Base-by-base conservation (phyloP, 352 stramenopile species). In the Phytophthora quininea region DNA sequence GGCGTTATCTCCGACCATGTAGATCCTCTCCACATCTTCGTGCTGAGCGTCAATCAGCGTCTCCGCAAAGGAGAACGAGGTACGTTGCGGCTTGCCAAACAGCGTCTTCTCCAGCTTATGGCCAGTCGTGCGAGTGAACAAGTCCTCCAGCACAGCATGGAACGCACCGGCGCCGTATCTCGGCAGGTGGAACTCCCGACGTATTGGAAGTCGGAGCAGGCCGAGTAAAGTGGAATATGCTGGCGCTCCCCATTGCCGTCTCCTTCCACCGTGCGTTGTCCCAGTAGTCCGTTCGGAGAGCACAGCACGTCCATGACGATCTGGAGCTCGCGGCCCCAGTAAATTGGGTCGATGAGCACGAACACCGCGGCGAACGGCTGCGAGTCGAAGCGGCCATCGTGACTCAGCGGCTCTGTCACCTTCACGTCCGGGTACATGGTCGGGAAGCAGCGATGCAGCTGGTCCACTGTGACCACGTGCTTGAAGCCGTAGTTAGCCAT, bases 1-100 rank as follows among this genome's bases (percentile, higher is more conserved):
- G 1, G 88, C 86, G 69, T 96, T 96, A 71, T 96, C 88, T 48
- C 88, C 88, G 29, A 96, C 77, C 88, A 96, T 96, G 76, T 96
- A 96, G 59, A 96, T 88, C 40, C 78, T 72, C 50, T 91, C 69
- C 4, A 95, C 81, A 40, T 86, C 59, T 27, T 62, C 65, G 72
- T 87, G 80, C 57, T 96, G 88, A 30, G 67, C 67, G 56, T 92
- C 84, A 42, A 96, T 88, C 30, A 95, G 74, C 45, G 74, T 80
- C 80, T 94, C 88, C 1, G 84, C 85, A 69, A 90, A 96, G 33
- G 63, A 35, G 54, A 91, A 96, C 31, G 86, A 95, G 46, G 85
- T 87, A 15, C 63, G 63, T 56, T 96, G 86, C 3, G 88, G 86
- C 60, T 96, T 96, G 56, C 88, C 88, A 46, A 87, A 95, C 14